Base-by-base conservation (phyloP, 2,329 filamentous ascomycete genomes). In the Diaporthe amygdali region DNA sequence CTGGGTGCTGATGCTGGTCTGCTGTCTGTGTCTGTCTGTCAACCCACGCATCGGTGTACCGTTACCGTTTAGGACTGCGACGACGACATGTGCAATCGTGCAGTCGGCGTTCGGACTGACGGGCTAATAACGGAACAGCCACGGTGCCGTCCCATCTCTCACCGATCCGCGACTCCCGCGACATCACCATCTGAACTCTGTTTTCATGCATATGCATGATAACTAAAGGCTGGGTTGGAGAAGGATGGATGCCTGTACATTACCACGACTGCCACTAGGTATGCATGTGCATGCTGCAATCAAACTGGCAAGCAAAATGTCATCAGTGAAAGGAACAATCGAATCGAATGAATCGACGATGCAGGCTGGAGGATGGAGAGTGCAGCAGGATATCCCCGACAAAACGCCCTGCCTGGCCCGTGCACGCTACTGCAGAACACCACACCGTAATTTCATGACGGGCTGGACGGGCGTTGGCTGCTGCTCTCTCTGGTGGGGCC, bases 381-480 rank as follows among this genome's bases (percentile, higher is more conserved):
- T 30, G 41, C 54, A 27, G 34, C 34, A 37, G 56, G 59, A 20
- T 47, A 47, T 63, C 41, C 59, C 41, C 59, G 59, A 63, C 59
- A 47, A n/a, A n/a, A n/a, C n/a, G 27, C 30, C 12, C 30, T 49
- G 20, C 59, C 59, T 64, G 44, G 59, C n/a, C 59, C 30, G 59
- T 64, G 59, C 59, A 64, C 59, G 59, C 59, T 64, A 64, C 59
- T 64, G 59, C 59, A 64, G n/a, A 64, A 64, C 59, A 64, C 59
- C 59, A 64, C 59, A 64, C 59, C 59, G 59, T 64, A 64, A 49
- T 64, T 64, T 64, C 44, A 44, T 25, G 54, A 9, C 37, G 34
- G 54, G 54, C 54, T n/a, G n/a, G 37, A 44, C 25, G 55, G 55
- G 54, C 14, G 37, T 39, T 44, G 55, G 37, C 10, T 25, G 8